Base-by-base conservation (phyloP, 306 rosid species). In the Mimosa pudica region DNA sequence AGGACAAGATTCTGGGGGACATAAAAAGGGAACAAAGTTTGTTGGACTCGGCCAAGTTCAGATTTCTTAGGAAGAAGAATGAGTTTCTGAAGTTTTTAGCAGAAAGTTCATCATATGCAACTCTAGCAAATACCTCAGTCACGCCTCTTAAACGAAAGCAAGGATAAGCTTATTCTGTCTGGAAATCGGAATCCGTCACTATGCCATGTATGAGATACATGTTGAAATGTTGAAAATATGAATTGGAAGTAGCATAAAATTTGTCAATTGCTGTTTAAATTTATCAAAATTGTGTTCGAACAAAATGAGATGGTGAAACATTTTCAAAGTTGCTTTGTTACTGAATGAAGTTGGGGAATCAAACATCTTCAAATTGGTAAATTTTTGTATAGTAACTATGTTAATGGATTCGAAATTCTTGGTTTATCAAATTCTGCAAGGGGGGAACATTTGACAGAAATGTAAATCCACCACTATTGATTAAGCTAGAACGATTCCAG, bases 21-120 rank as follows among this genome's bases (percentile, higher is more conserved):
- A 11, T 89, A 33, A 87, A 80, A 84, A 90, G 93, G 86, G 97
- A 89, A 77, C 85, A 73, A 58, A 62, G 83, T 13, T 36, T 91
- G 71, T 82, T 87, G 87, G 92, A 93, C 61, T 51, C 63, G 44
- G 86, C 89, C 2, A 95, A 89, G 86, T 47, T 74, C 84, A 87
- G 82, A 72, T 95, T 93, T 73, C 83, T 76, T 7, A 84, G 58
- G 77, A 93, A 88, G 88, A 93, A 83, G 89, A 81, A 71, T 38
- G 98, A 95, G 82, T 91, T 86, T 78, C 82, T 95, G 3, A 87
- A 81, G 85, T 88, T 75, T 86, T 89, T 95, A 78, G 87, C 91
- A 4, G 87, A 87, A 74, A 88, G 92, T 76, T 90, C 96, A 61
- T 82, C 95, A 6, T 74, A 80, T 38, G 94, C 90, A 78, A 82